Conservation (phyloP, 2,329 filamentous ascomycete species). For the Colletotrichum echinochloae region DNA sequence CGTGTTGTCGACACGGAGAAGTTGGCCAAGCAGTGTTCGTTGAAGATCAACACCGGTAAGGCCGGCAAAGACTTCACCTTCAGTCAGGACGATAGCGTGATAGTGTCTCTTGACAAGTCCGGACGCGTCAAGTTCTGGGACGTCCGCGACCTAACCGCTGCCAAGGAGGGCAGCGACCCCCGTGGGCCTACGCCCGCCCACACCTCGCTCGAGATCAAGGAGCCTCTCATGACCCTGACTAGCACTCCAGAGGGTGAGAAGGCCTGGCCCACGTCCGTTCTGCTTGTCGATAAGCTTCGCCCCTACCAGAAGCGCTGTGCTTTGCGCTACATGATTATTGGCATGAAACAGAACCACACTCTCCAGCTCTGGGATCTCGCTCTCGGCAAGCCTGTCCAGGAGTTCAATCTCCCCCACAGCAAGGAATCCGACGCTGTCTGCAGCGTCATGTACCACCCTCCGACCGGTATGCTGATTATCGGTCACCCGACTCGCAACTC, state of each 20-base stretch:
- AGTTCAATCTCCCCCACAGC: conserved; percentile 94
- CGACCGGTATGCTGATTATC: conserved; percentile 92
- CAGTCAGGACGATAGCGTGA: conserved; percentile 93
- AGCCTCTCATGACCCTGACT: conserved; percentile 86
- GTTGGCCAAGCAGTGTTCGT: conserved; percentile 85
- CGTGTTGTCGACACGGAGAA: conserved; percentile 86
- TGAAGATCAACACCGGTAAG: conserved; percentile 97
- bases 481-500: conserved; percentile 98
- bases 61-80: conserved; percentile 98
- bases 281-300: conserved; percentile 95
- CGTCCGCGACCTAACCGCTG: conserved; percentile 79
- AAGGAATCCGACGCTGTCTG: conserved; percentile 98
- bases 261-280: conserved; percentile 95
- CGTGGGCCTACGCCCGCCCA: conserved; percentile 65
- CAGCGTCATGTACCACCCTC: conserved; percentile 93
- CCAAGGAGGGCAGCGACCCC: conserved; percentile 63
- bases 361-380: conserved; percentile 98
- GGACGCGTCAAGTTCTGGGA: conserved; percentile 99
- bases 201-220: conserved; percentile 80
- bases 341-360: conserved; percentile 99
- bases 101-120: conserved; percentile 96
- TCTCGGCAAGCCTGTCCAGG: conserved; percentile 93
- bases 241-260: conserved; percentile 91
- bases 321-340: conserved; percentile 93
- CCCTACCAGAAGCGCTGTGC: conserved; percentile 92